These are phyloP conservation scores for Kluyveromyces wickerhamii DNA, from an alignment of 805 yeast species.

Conservation along the genomic window DNA sequence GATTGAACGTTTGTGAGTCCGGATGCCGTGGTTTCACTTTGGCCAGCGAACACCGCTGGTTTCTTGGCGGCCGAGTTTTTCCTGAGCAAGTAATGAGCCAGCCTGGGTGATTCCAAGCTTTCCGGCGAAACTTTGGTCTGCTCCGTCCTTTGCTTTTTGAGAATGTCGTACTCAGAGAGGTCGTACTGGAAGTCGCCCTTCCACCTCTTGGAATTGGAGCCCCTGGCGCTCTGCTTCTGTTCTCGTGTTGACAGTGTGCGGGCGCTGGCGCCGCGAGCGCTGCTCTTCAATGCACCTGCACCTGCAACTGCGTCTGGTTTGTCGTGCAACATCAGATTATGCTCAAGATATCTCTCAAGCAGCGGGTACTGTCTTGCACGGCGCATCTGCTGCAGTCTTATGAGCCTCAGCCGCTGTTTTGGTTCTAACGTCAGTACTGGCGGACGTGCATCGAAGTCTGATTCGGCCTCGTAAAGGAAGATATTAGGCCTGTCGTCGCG, in stretches of 20 bases:
- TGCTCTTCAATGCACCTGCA: too few species aligned
- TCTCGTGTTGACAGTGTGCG: too few species aligned
- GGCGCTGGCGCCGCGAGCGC: too few species aligned
- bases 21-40: neutral
- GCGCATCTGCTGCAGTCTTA: constrained; percentile 22
- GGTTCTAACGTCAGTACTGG: constrained; percentile 28
- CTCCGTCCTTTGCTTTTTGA: constrained; percentile 8
- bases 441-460: constrained; percentile 16
- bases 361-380: constrained; percentile 5
- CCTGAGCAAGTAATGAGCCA: constrained; percentile 7
- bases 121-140: neutral
- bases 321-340: too few species aligned
- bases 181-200: constrained; percentile 26
- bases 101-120: constrained; percentile 10
- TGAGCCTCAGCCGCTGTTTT: constrained; percentile 21
- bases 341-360: neutral
- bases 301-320: too few species aligned
- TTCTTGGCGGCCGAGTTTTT: neutral
- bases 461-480: constrained; percentile 12
- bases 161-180: constrained; percentile 18
- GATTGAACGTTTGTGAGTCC: constrained; percentile 6
- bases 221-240: neutral
- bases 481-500: constrained; percentile 4
- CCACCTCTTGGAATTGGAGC: constrained; percentile 15
- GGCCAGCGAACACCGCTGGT: neutral